Evolutionary conservation across 1,284 basidiomycete genomes (phyloP), one percentile per base, ranked within the genome.

Genomic region (Cerrena zonata): DNA sequence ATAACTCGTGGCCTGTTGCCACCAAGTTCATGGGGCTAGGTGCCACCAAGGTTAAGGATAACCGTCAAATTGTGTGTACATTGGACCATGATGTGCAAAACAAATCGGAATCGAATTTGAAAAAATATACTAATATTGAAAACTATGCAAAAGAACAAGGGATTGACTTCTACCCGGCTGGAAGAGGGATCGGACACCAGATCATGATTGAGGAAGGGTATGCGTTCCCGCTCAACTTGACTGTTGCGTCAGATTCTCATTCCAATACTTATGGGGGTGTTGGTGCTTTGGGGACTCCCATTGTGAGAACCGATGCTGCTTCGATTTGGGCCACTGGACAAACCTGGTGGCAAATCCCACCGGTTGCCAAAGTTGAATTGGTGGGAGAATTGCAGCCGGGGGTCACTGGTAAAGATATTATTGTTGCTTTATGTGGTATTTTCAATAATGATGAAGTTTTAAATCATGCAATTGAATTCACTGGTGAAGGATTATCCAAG

Each of bases 321-420:
- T 94, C 95, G 2, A 84, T 99, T 19, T 99, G 95, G 95, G 94
- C 96, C 2, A 99, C 96, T 0, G 93, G 95, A 39, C 93, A 93
- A 70, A 99, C 96, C 2, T 99, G 95, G 95, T 99, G 95, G 96
- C 95, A 99, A 73, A 89, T 99, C 23, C 95, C 95, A 4, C 83
- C 92, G 7, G 94, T 97, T 79, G 82, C 99, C 68, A 92, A 92
- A 55, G 95, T 99, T 53, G 93, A 97, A 63, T 76, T 99, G 39
- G 82, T 78, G 53, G 95, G 95, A 12, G 73, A 74, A 54, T 78
- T 98, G 0, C 77, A 88, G 0, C 80, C 86, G 0, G 96, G 96
- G 5, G 95, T 98, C 0, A 96, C 93, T 0, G 96, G 96, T 30
- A 99, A 99, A 70, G 95, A 99, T 62, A 91, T 99, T 41, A 99